Evolutionary conservation across 257 asterid species (phyloP), one percentile per base, ranked within the genome.

Genomic region (Gentiana dahurica): DNA sequence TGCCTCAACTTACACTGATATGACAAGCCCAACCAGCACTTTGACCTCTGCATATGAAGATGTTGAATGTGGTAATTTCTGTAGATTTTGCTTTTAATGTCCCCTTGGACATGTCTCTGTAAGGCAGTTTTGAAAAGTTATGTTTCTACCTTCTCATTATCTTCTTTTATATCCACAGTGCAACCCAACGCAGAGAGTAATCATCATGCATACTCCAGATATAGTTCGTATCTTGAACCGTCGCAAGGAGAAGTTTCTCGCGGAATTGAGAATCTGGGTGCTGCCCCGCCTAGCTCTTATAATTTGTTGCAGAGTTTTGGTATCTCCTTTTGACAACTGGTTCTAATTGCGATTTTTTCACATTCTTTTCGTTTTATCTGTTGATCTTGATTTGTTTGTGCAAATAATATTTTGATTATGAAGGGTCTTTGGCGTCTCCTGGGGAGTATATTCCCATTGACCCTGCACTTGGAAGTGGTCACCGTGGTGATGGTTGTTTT

Each of bases 1-100:
- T 49, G 65, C 74, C 70, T 63, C 83, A 32, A 57, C 73, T 34
- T 67, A 69, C 52, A 57, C 77, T 45, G 77, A 74, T 64, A 70
- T 76, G 13, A 68, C 87, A 38, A 87, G 96, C 71, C 95, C 95
- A 59, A 80, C 91, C 53, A 90, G 98, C 83, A 83, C 94, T 54
- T 73, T 90, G 66, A 74, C 87, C 11, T 83, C 94, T 50, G 79
- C 96, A 68, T 79, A 79, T 68, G 96, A 84, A 76, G 95, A 81
- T 73, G 84, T 77, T 61, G 98, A 87, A 72, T 84, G 85, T 51
- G 95, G 98, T 91, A 84, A 50, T 55, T 34, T 12, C 9, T 44
- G 38, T 53, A 67, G 11, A 45, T 55, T 65, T 57, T 36, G 15
- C 24, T 24, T 24, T 24, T 24, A 24, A 24, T 24, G 24, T 24